Conservation (phyloP, 2,329 filamentous ascomycete genomes). For the Colletotrichum eleusines region DNA sequence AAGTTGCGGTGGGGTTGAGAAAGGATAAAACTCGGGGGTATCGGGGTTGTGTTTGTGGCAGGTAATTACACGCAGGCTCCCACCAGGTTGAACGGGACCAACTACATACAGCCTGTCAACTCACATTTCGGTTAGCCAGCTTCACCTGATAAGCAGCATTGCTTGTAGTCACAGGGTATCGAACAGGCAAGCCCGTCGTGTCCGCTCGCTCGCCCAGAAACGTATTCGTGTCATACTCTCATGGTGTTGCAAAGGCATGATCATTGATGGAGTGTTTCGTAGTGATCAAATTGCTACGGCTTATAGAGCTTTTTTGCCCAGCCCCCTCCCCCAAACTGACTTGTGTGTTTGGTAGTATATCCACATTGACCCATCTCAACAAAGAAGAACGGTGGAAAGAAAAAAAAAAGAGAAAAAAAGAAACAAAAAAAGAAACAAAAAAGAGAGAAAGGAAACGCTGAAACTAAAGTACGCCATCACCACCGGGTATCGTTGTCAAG, state of each 20-base stretch:
- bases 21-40: too few relatives aligned
- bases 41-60: too few relatives aligned
- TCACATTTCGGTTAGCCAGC: background rate
- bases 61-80: background rate
- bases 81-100: background rate
- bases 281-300: background rate
- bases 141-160: background rate
- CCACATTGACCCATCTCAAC: background rate
- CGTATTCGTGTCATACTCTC: too few relatives aligned
- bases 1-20: too few relatives aligned
- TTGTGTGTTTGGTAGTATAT: background rate
- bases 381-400: too few relatives aligned
- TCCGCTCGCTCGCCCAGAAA: too few relatives aligned
- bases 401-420: background rate
- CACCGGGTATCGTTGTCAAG: constrained; percentile 2
- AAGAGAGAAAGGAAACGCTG: background rate
- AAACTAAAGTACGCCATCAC: background rate
- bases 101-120: background rate
- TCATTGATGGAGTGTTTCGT: background rate
- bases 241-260: background rate
- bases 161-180: background rate
- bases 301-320: background rate
- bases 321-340: background rate
- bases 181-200: background rate
- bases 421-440: background rate